Percentiles rank a stretch among this genome's conserved stretches.
Evolutionary conservation across 805 yeast genomes (phyloP).

Genomic region (Candida golubevii): DNA sequence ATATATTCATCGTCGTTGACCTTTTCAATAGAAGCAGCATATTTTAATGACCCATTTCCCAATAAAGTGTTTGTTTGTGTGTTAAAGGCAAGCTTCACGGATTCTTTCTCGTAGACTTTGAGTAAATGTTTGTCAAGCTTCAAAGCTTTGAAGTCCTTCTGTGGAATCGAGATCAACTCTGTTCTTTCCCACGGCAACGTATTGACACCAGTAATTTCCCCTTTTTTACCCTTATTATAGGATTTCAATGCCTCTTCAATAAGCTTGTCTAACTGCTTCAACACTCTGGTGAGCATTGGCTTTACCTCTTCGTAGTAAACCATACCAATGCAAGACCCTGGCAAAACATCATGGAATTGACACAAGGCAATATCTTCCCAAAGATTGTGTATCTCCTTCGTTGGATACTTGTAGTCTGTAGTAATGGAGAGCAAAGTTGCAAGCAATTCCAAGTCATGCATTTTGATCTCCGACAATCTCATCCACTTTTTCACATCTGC

Average conservation of each 20-base stretch:
- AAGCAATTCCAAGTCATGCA: constrained; percentile 82
- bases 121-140: constrained; percentile 4
- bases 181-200: constrained; percentile 64
- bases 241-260: constrained; percentile 43
- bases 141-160: constrained; percentile 13
- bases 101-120: constrained; percentile 4
- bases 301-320: constrained; percentile 80
- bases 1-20: constrained; percentile 39
- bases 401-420: constrained; percentile 65
- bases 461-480: constrained; percentile 67
- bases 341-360: constrained; percentile 97
- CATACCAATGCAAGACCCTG: constrained; percentile 93
- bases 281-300: constrained; percentile 63
- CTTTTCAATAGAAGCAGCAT: constrained; percentile 48
- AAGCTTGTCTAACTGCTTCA: constrained; percentile 50
- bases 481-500: constrained; percentile 79
- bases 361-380: constrained; percentile 91
- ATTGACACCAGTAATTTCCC: constrained; percentile 29
- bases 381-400: constrained; percentile 55
- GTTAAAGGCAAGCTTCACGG: constrained; percentile 11
- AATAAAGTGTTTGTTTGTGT: constrained; percentile 14
- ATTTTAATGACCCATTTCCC: constrained; percentile 19
- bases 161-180: constrained; percentile 37
- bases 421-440: constrained; percentile 70
- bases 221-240: not conserved